These are phyloP conservation scores for Pyrenophora seminiperda DNA, from an alignment of 2,329 filamentous ascomycete species.

Conservation along the genomic window DNA sequence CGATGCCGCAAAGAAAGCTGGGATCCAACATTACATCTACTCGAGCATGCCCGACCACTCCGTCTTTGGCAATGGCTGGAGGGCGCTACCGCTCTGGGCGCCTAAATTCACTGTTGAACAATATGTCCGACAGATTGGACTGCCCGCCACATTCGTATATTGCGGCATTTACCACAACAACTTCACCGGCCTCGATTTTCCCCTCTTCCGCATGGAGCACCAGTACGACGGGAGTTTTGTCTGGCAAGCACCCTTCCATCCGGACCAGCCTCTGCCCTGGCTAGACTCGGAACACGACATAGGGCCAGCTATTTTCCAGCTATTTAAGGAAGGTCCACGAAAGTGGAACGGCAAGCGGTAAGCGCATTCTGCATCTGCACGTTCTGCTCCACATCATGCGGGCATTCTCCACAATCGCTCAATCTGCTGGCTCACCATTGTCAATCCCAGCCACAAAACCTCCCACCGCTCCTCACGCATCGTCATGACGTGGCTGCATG, in stretches of 20 bases:
- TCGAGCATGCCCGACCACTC: constrained; percentile 97
- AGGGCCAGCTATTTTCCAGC: constrained; percentile 86
- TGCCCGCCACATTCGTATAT: constrained; percentile 92
- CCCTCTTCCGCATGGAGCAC: constrained; percentile 93
- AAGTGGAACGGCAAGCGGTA: constrained; percentile 81
- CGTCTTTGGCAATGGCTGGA: constrained; percentile 76
- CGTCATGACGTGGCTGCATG: constrained; percentile 15
- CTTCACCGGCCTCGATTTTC: constrained; percentile 90
- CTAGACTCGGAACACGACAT: constrained; percentile 96
- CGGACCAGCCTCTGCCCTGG: constrained; percentile 88
- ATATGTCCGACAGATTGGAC: constrained; percentile 79
- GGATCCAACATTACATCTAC: constrained; percentile 91
- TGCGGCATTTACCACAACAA: constrained; percentile 99
- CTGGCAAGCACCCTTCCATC: constrained; percentile 94
- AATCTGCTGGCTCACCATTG: constrained; percentile 25
- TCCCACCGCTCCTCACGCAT: constrained; percentile 14
- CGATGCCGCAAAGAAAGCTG: constrained; percentile 82
- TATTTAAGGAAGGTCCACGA: constrained; percentile 88
- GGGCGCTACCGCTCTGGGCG: constrained; percentile 85
- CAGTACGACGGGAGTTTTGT: constrained; percentile 82
- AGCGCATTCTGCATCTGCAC: constrained; percentile 39
- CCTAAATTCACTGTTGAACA: constrained; percentile 92
- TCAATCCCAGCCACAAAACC: constrained; percentile 15
- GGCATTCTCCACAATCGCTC: constrained; percentile 30
- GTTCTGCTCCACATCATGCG: constrained; percentile 25